These are phyloP conservation scores for Metschnikowia gruessii DNA, from an alignment of 805 yeast genomes.

Conservation along the genomic window DNA sequence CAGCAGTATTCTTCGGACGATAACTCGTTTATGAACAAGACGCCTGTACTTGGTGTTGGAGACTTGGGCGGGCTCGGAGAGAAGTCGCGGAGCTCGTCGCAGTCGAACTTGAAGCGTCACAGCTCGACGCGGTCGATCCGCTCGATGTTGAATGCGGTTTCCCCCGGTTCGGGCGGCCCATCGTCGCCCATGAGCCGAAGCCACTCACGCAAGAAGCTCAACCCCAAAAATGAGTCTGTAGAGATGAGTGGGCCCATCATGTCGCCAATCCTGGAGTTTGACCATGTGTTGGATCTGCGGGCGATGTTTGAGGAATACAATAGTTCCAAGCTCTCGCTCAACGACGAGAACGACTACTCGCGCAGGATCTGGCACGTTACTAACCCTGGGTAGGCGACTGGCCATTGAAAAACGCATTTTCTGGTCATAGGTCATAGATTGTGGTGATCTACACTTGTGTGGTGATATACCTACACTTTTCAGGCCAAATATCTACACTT, in stretches of 20 bases:
- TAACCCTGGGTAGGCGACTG: constrained; percentile 18
- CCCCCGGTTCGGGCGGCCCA: constrained; percentile 14
- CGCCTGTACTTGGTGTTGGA: constrained; percentile 12
- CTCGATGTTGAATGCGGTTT: constrained; percentile 21
- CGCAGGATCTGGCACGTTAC: constrained; percentile 20
- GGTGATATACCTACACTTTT: no score
- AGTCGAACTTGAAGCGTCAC: constrained; percentile 28
- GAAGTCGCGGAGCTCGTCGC: constrained; percentile 15
- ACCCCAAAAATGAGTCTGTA: constrained; percentile 18
- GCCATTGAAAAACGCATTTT: no score
- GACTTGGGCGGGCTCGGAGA: constrained; percentile 9
- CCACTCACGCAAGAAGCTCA: constrained; percentile 31
- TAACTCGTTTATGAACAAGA: constrained; percentile 23
- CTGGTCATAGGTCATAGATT: no score
- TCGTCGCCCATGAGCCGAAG: constrained; percentile 27
- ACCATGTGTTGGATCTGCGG: constrained; percentile 17
- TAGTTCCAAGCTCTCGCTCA: constrained; percentile 17
- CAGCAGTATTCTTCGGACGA: constrained; percentile 37
- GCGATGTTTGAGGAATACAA: constrained; percentile 17
- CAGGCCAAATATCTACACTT: no score
- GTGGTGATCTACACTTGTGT: no score
- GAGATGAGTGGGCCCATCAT: constrained; percentile 22
- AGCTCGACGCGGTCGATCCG: constrained; percentile 36
- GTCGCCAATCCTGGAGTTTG: constrained; percentile 33
- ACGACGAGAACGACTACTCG: constrained; percentile 22